Percentiles rank a stretch among this genome's conserved stretches.
phyloP scores from a whole-genome alignment of 2,329 filamentous ascomycete species.

The Plenodomus tracheiphilus region DNA sequence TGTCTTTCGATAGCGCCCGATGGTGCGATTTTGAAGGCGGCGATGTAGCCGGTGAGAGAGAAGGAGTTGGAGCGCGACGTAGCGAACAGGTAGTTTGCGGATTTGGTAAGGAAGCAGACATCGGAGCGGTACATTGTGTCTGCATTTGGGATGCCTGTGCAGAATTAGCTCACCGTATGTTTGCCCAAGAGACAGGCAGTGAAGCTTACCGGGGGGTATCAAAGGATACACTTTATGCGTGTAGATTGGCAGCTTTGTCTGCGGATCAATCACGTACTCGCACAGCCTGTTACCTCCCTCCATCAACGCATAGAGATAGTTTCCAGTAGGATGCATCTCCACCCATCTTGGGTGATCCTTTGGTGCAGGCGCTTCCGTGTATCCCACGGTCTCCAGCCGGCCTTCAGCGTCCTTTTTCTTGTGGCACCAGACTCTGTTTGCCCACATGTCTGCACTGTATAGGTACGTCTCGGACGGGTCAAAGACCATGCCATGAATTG shows the following conservation, averaged over 20 bases:
- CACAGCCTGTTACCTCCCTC: slow-evolving; percentile 84
- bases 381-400: slow-evolving; percentile 69
- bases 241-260: slow-evolving; percentile 74
- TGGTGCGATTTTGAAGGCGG: slow-evolving; percentile 72
- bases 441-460: slow-evolving; percentile 77
- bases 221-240: slow-evolving; percentile 77
- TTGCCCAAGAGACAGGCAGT: no score
- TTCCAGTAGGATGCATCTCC: slow-evolving; percentile 75
- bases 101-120: slow-evolving; percentile 73
- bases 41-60: slow-evolving; percentile 78
- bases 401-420: slow-evolving; percentile 66
- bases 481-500: slow-evolving; percentile 83
- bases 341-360: slow-evolving; percentile 87
- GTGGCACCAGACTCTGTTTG: slow-evolving; percentile 84
- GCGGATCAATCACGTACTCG: slow-evolving; percentile 77
- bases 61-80: slow-evolving; percentile 79
- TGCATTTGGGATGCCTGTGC: slow-evolving; percentile 49
- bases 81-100: slow-evolving; percentile 77
- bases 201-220: slow-evolving; percentile 72
- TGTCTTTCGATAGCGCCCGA: slow-evolving; percentile 75
- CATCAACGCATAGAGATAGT: slow-evolving; percentile 85
- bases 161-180: not conserved
- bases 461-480: slow-evolving; percentile 73
- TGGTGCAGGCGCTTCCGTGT: slow-evolving; percentile 69
- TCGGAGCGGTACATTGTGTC: slow-evolving; percentile 77